phyloP scores from a whole-genome alignment of 1,139 yeast genomes.

The Sugiyamaella grinbergsii region DNA sequence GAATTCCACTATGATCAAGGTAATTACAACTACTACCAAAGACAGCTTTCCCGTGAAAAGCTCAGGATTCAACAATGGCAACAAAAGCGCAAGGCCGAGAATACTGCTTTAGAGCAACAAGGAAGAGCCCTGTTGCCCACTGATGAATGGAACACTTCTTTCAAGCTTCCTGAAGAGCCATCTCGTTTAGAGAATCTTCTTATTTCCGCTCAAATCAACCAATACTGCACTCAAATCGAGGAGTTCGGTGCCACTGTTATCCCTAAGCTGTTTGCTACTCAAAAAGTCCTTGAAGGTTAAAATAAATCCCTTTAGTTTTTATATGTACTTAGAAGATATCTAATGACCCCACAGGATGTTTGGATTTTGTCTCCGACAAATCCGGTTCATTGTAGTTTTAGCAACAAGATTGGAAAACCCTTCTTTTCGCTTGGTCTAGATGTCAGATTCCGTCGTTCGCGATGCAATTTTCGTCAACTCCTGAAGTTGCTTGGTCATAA shows the following conservation, averaged over 20 bases:
- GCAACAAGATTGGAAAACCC: not conserved
- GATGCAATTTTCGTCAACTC: constrained; percentile 15
- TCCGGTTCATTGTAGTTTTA: too few relatives aligned
- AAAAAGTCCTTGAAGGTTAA: constrained; percentile 39
- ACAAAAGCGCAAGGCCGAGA: constrained; percentile 68
- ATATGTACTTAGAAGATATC: constrained; percentile 7
- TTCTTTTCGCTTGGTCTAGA: not conserved
- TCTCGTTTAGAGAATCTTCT: constrained; percentile 74
- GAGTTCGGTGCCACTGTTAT: constrained; percentile 60
- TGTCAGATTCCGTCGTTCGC: constrained; percentile 6
- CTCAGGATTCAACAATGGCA: constrained; percentile 75
- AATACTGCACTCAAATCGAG: constrained; percentile 67
- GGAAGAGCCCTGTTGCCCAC: constrained; percentile 57
- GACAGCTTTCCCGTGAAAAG: constrained; percentile 72
- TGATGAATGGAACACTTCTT: constrained; percentile 68
- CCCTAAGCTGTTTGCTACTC: constrained; percentile 61
- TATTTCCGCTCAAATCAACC: constrained; percentile 68
- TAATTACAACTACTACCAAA: constrained; percentile 76
- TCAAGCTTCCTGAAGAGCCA: constrained; percentile 74
- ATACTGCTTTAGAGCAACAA: constrained; percentile 55
- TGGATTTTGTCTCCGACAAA: too few relatives aligned
- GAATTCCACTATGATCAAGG: constrained; percentile 79
- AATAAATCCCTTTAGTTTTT: not conserved
- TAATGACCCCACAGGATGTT: constrained; percentile 17
- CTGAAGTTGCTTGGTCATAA: constrained; percentile 25